phyloP scores from a whole-genome alignment of 305 asterid species.

The Solanum hybrid region DNA sequence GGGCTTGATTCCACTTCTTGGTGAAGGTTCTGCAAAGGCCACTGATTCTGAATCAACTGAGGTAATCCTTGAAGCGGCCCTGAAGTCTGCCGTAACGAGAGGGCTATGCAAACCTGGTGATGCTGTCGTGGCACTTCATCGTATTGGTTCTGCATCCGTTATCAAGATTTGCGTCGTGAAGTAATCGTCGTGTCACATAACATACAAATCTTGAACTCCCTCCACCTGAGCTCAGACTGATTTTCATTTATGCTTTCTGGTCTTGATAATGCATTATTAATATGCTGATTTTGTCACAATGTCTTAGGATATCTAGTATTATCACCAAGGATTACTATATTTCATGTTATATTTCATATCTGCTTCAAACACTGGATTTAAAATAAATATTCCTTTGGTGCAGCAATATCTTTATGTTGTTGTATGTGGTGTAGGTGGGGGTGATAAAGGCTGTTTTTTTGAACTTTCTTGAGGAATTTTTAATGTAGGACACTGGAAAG shows the following conservation, averaged over 20 bases:
- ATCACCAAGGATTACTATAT: background rate
- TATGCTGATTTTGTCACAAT: background rate
- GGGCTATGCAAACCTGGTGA: conserved; percentile 67
- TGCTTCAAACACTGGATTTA: background rate
- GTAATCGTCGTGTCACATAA: conserved; percentile 5
- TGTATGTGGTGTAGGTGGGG: background rate
- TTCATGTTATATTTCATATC: background rate
- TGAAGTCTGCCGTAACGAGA: conserved; percentile 37
- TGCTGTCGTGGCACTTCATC: conserved; percentile 76
- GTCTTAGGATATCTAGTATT: background rate
- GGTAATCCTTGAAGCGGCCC: conserved; percentile 50
- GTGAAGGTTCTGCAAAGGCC: conserved; percentile 61
- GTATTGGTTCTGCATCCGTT: conserved; percentile 65
- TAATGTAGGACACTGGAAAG: background rate
- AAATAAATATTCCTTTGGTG: background rate
- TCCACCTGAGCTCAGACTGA: background rate
- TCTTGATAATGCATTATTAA: background rate
- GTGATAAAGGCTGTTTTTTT: background rate
- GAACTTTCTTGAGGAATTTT: background rate
- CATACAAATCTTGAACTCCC: background rate
- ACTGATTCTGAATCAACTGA: conserved; percentile 76
- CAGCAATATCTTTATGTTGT: background rate
- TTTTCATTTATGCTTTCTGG: conserved; percentile 6
- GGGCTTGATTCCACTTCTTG: conserved; percentile 54
- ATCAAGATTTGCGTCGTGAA: conserved; percentile 75